Percentiles rank a stretch among this genome's conserved stretches.
These are phyloP conservation scores for Linnemannia exigua DNA, from an alignment of 192 early-diverging fungal species.

Conservation along the genomic window DNA sequence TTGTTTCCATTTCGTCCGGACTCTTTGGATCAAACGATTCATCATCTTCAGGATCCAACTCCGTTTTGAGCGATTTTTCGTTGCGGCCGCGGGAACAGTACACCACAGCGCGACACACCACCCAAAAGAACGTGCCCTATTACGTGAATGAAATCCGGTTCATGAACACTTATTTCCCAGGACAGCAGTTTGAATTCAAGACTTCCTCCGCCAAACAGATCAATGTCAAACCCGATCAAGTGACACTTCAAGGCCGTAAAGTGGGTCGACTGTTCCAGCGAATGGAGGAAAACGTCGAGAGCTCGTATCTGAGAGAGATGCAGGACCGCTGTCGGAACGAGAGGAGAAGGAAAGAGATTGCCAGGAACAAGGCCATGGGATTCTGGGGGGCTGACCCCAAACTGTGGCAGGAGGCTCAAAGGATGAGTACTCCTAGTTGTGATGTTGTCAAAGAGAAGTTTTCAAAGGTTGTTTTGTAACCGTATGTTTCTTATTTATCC, in stretches of 20 bases:
- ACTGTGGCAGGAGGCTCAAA: constrained; percentile 73
- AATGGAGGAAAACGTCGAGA: constrained; percentile 73
- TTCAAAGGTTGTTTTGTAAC: constrained; percentile 4
- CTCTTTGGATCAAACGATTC: constrained; percentile 62
- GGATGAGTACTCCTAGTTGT: constrained; percentile 76
- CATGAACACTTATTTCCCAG: constrained; percentile 46
- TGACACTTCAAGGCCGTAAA: constrained; percentile 23
- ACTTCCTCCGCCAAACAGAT: constrained; percentile 20
- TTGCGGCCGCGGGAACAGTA: constrained; percentile 70
- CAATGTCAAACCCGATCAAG: constrained; percentile 31
- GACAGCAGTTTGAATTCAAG: constrained; percentile 60
- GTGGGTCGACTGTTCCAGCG: constrained; percentile 39
- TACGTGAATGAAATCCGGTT: constrained; percentile 76
- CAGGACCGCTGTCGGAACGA: constrained; percentile 77
- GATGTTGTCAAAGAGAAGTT: constrained; percentile 71
- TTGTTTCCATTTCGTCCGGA: constrained; percentile 80
- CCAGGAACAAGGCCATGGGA: constrained; percentile 74
- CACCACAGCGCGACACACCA: constrained; percentile 68
- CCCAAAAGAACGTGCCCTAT: constrained; percentile 76
- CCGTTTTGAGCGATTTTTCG: constrained; percentile 70
- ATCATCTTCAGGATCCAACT: constrained; percentile 25
- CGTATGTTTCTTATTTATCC: background rate
- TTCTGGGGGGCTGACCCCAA: constrained; percentile 74
- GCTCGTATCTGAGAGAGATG: constrained; percentile 74
- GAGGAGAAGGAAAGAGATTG: constrained; percentile 65